Percentiles rank a stretch among this genome's conserved stretches.
Evolutionary conservation across 257 asterid species (phyloP).

Genomic region (Penstemon davidsonii): DNA sequence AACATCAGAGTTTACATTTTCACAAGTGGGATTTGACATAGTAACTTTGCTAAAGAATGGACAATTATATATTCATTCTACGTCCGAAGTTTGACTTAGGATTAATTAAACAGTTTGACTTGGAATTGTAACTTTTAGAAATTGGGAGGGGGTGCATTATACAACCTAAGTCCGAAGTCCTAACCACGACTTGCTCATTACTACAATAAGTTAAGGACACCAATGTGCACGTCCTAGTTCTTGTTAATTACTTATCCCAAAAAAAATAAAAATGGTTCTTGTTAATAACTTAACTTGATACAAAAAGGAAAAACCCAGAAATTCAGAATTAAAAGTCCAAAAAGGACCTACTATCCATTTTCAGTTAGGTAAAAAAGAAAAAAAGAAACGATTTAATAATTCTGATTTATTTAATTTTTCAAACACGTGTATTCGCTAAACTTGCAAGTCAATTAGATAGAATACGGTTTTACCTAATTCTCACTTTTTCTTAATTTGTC

Average conservation of each 20-base stretch:
- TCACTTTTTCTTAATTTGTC: slow-evolving; percentile 3
- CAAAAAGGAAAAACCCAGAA: background rate
- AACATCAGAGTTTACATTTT: too few relatives aligned
- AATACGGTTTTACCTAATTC: slow-evolving; percentile 38
- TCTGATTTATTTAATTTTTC: background rate
- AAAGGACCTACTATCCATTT: background rate
- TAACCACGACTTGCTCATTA: slow-evolving; percentile 6
- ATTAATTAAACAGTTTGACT: too few relatives aligned
- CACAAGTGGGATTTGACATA: too few relatives aligned
- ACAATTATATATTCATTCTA: too few relatives aligned
- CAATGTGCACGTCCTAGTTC: background rate
- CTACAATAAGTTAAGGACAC: background rate
- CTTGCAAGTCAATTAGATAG: slow-evolving; percentile 24
- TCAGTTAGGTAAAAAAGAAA: slow-evolving; percentile 16
- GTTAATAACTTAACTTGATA: background rate
- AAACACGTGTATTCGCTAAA: background rate
- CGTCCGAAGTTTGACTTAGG: too few relatives aligned
- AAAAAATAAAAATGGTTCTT: too few relatives aligned
- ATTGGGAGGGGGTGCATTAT: too few relatives aligned
- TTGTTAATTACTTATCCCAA: background rate
- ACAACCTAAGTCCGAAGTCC: background rate
- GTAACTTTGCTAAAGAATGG: too few relatives aligned
- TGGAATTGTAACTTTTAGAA: too few relatives aligned
- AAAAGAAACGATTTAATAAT: background rate
- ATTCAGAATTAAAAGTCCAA: background rate